These are phyloP conservation scores for Vickermania ingenoplastis DNA, from an alignment of 208 protist genomes.

Conservation along the genomic window DNA sequence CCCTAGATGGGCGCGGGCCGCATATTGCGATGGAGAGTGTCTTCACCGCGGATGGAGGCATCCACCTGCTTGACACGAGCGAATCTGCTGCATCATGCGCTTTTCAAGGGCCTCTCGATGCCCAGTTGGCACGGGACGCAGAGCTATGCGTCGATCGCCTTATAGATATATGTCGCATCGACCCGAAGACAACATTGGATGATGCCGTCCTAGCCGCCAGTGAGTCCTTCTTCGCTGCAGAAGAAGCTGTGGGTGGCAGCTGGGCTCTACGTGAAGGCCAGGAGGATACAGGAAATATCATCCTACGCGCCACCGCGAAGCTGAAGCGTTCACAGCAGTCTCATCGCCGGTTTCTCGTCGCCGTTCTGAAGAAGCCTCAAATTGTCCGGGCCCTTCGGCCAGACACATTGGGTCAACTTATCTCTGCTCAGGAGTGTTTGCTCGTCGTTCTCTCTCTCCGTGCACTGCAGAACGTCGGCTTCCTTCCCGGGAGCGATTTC, in stretches of 20 bases:
- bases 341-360: slow-evolving; percentile 60
- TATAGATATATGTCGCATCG: slow-evolving; percentile 26
- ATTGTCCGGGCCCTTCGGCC: slow-evolving; percentile 21
- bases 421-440: slow-evolving; percentile 68
- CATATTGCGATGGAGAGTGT: slow-evolving; percentile 18
- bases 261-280: slow-evolving; percentile 68
- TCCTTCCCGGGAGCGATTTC: not conserved
- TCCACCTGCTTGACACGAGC: too few relatives aligned
- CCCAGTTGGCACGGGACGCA: slow-evolving; percentile 3
- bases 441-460: slow-evolving; percentile 46
- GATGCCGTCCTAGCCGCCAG: slow-evolving; percentile 39
- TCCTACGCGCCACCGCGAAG: slow-evolving; percentile 52
- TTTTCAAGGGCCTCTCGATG: slow-evolving; percentile 5
- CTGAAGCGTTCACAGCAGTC: slow-evolving; percentile 52
- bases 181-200: slow-evolving; percentile 49
- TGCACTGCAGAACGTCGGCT: slow-evolving; percentile 64
- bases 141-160: slow-evolving; percentile 9
- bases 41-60: not conserved
- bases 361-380: slow-evolving; percentile 35
- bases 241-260: slow-evolving; percentile 25
- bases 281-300: slow-evolving; percentile 63
- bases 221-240: slow-evolving; percentile 20
- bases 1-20: slow-evolving; percentile 47
- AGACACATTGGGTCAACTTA: slow-evolving; percentile 39
- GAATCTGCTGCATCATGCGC: slow-evolving; percentile 7